Evolutionary conservation across 768 basidiomycete genomes (phyloP).

Genomic region (Leccinum uliginosum): DNA sequence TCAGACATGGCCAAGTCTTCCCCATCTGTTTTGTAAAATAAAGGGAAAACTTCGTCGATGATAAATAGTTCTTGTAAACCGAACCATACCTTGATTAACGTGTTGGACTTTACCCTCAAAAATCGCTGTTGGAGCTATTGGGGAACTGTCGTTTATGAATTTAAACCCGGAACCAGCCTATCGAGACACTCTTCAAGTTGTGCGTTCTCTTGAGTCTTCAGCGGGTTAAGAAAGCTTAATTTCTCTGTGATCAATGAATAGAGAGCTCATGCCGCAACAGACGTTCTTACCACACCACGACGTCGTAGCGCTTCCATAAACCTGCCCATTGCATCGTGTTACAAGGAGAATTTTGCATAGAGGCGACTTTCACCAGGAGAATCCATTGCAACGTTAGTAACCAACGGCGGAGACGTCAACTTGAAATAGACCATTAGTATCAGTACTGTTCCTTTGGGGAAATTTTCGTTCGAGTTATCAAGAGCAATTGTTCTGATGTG

Average conservation of each 20-base stretch:
- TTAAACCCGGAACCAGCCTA: constrained; percentile 25
- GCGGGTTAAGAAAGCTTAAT: constrained; percentile 23
- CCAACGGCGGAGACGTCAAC: constrained; percentile 35
- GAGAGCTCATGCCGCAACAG: background rate
- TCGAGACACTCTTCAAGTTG: constrained; percentile 23
- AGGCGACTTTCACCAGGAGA: constrained; percentile 16
- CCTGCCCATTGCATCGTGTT: constrained; percentile 28
- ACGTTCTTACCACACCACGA: constrained; percentile 43
- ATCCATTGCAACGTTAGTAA: constrained; percentile 31
- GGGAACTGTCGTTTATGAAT: constrained; percentile 20
- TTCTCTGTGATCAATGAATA: constrained; percentile 23
- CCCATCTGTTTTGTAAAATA: constrained; percentile 27
- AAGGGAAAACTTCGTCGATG: background rate
- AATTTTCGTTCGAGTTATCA: constrained; percentile 19
- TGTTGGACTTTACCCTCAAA: constrained; percentile 32
- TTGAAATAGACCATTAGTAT: constrained; percentile 31
- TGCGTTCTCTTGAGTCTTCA: constrained; percentile 12
- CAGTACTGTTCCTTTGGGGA: constrained; percentile 13
- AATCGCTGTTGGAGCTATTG: constrained; percentile 18
- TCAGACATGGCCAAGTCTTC: constrained; percentile 11
- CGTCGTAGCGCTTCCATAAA: constrained; percentile 40
- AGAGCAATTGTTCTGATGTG: constrained; percentile 25
- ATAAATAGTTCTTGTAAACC: background rate
- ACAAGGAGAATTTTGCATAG: constrained; percentile 38
- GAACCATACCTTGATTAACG: constrained; percentile 24